A percentile compares a stretch with the other conserved stretches of the same genome.
Conservation (phyloP, 768 basidiomycete genomes). For the Goffeauzyma gilvescens region DNA sequence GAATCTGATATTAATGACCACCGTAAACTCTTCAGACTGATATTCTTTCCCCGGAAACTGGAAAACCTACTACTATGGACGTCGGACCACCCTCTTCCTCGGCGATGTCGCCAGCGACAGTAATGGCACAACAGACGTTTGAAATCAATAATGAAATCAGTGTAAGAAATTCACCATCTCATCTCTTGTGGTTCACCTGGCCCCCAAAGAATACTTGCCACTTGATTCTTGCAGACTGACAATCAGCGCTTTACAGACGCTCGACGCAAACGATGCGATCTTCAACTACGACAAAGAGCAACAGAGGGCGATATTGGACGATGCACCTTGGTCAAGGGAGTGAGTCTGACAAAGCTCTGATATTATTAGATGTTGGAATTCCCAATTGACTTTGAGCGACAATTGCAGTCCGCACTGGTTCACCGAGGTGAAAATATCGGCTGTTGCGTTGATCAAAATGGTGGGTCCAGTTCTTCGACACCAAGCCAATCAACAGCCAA, state of each 20-base stretch:
- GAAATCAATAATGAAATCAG: slow-evolving; percentile 33
- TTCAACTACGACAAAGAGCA: slow-evolving; percentile 31
- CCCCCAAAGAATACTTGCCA: no score
- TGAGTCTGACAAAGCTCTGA: slow-evolving; percentile 30
- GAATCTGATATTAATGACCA: no score
- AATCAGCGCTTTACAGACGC: no score
- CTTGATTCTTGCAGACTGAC: no score
- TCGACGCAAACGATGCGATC: slow-evolving; percentile 27
- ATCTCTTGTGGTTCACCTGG: no score
- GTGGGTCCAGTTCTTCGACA: slow-evolving; percentile 15
- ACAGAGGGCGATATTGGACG: slow-evolving; percentile 39
- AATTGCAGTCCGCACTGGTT: slow-evolving; percentile 38
- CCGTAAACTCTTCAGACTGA: no score
- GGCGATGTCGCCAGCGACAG: no score
- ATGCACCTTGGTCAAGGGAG: slow-evolving; percentile 75
- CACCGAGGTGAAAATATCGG: slow-evolving; percentile 37
- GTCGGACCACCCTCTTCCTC: no score
- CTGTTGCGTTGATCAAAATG: slow-evolving; percentile 40
- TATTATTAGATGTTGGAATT: neutral
- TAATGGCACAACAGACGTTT: slow-evolving; percentile 29
- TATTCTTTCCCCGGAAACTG: no score
- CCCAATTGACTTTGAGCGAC: no score
- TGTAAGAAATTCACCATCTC: no score
- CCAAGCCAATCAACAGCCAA: neutral
- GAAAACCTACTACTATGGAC: no score